These are phyloP conservation scores for Oryza brachyantha DNA, from an alignment of 176 grass and related monocot genomes.

Conservation along the genomic window DNA sequence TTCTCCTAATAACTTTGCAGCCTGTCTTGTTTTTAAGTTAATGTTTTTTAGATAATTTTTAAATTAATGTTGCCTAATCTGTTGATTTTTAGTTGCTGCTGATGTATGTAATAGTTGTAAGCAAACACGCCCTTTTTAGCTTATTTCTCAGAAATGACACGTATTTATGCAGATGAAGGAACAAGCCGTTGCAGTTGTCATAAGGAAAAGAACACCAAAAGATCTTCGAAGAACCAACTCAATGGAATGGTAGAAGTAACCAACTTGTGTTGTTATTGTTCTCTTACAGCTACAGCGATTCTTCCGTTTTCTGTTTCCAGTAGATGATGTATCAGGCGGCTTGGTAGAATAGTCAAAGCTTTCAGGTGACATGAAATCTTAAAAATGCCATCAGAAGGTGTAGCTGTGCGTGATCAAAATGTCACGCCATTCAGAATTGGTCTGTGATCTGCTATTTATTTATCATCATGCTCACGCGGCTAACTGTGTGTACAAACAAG, in stretches of 20 bases:
- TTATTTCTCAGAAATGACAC: background rate
- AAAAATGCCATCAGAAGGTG: background rate
- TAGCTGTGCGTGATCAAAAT: constrained; percentile 41
- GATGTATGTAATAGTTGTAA: background rate
- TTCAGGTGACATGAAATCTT: constrained; percentile 22
- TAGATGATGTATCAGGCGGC: constrained; percentile 17
- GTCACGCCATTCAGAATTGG: constrained; percentile 26
- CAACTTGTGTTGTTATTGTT: constrained; percentile 20
- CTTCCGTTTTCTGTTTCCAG: constrained; percentile 20
- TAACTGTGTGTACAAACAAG: constrained; percentile 37
- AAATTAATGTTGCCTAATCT: background rate
- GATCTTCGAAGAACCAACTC: constrained; percentile 68
- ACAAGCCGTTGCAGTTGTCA: constrained; percentile 47
- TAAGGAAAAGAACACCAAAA: constrained; percentile 50
- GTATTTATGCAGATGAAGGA: constrained; percentile 70
- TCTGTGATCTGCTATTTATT: constrained; percentile 30
- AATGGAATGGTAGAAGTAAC: constrained; percentile 68
- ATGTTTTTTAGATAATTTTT: no score
- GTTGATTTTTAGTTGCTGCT: background rate
- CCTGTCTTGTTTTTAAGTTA: background rate
- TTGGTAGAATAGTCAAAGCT: constrained; percentile 28
- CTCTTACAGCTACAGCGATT: constrained; percentile 33
- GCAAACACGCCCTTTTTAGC: background rate
- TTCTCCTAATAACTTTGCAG: background rate
- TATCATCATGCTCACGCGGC: constrained; percentile 20